Evolutionary conservation across 108 stramenopile species (phyloP).

Genomic region (Nitzschia palea): DNA sequence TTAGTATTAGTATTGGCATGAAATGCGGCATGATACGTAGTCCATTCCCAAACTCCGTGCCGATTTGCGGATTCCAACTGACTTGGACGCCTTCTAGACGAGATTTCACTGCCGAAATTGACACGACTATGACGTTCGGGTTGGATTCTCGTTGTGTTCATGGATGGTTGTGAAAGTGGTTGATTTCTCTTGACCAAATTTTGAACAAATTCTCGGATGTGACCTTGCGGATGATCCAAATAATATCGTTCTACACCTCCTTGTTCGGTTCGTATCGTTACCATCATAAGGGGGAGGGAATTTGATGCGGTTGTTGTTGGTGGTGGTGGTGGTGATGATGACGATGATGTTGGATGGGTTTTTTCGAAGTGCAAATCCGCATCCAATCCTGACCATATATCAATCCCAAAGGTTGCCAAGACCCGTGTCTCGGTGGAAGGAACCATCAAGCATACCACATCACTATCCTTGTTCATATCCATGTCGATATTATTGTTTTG

Average conservation of each 20-base stretch:
- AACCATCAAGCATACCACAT: constrained; percentile 64
- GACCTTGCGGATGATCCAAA: constrained; percentile 25
- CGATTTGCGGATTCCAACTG: not conserved
- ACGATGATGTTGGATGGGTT: not conserved
- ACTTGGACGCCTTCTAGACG: not conserved
- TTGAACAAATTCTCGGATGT: no score
- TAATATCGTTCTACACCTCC: constrained; percentile 38
- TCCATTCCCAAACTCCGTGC: constrained; percentile 9
- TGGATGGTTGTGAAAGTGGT: no score
- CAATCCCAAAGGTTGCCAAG: constrained; percentile 69
- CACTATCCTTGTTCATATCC: constrained; percentile 25
- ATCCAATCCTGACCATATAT: constrained; percentile 70
- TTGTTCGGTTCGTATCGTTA: constrained; percentile 49
- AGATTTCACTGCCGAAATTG: not conserved
- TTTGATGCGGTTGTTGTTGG: constrained; percentile 6
- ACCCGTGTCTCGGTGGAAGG: constrained; percentile 61
- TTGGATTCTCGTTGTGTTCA: no score
- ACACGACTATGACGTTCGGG: not conserved
- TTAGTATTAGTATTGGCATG: not conserved
- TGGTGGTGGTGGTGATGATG: not conserved
- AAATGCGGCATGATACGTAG: not conserved
- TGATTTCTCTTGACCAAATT: no score
- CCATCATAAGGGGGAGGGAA: constrained; percentile 48
- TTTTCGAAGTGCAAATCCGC: not conserved
- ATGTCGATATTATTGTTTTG: constrained; percentile 1